Conservation (phyloP, 2,329 filamentous ascomycete species). For the Fusarium cyanostomum region DNA sequence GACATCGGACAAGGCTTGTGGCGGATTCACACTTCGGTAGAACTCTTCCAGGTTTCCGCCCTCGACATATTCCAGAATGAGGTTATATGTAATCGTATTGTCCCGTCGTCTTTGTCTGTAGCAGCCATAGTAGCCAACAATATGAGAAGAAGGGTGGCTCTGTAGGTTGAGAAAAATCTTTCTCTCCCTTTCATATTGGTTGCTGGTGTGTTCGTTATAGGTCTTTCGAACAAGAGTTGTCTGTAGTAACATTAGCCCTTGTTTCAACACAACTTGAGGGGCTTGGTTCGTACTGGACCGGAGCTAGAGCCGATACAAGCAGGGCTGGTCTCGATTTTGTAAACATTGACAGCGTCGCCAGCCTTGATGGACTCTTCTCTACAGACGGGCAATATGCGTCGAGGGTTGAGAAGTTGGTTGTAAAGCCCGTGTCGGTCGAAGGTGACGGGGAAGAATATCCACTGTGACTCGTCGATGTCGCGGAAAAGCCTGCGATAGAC, state of each 20-base stretch:
- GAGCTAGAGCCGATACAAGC: not conserved
- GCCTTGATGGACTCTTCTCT: not conserved
- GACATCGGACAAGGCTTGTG: not conserved
- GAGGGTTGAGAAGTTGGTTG: not conserved
- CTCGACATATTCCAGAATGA: conserved; percentile 8
- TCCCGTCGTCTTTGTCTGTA: not conserved
- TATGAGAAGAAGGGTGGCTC: not conserved
- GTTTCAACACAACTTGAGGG: not conserved
- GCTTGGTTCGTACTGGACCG: not conserved
- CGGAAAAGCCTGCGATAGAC: not conserved
- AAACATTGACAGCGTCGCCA: not conserved
- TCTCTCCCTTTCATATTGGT: conserved; percentile 13
- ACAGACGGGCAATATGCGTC: not conserved
- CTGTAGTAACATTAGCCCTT: not conserved
- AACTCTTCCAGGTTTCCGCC: conserved; percentile 6
- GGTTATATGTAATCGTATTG: conserved; percentile 2
- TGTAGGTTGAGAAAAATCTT: not conserved
- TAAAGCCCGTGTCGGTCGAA: not conserved
- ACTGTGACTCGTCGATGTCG: not conserved
- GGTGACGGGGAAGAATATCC: conserved; percentile 9
- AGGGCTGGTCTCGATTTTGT: not conserved
- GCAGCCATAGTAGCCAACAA: conserved; percentile 13
- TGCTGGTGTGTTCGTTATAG: not conserved
- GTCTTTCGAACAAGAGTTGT: conserved; percentile 2
- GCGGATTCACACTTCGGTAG: not conserved